Conservation (phyloP, 345 rosid species). For the Lepidium didymum region DNA sequence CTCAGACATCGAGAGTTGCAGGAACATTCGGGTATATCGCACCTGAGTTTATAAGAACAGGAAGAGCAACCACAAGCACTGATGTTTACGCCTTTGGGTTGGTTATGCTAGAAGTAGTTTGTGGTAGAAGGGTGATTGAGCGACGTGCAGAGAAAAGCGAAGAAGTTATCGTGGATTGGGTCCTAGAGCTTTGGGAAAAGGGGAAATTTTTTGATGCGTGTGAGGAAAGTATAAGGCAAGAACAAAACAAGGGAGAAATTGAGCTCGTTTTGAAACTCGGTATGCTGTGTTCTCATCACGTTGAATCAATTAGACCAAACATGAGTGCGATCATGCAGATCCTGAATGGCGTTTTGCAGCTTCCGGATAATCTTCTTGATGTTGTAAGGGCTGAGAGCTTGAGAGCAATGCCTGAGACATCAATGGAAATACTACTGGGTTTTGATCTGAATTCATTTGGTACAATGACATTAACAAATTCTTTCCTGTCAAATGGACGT, state of each 20-base stretch:
- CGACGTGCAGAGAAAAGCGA: background rate
- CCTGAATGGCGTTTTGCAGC: constrained; percentile 3
- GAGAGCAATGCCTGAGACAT: background rate
- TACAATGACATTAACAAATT: background rate
- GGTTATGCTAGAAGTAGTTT: constrained; percentile 31
- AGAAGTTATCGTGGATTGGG: constrained; percentile 25
- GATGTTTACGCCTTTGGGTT: constrained; percentile 37
- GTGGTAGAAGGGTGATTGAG: constrained; percentile 36
- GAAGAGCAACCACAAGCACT: constrained; percentile 30
- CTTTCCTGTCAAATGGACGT: too few relatives aligned
- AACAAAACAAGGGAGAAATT: background rate
- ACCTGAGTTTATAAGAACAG: constrained; percentile 30
- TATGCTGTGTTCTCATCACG: constrained; percentile 18
- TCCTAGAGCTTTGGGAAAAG: constrained; percentile 20
- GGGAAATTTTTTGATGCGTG: constrained; percentile 20
- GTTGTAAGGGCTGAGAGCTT: too few relatives aligned
- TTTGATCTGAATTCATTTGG: background rate
- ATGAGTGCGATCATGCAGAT: constrained; percentile 15
- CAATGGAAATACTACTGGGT: background rate
- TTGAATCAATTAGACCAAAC: constrained; percentile 14
- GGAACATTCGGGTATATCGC: constrained; percentile 40
- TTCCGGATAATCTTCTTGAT: constrained; percentile 13
- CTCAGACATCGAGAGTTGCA: constrained; percentile 28
- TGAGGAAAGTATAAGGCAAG: constrained; percentile 13
- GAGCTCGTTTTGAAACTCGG: constrained; percentile 29